Conservation (phyloP, 345 rosid species). For the Eucalyptus pumila region DNA sequence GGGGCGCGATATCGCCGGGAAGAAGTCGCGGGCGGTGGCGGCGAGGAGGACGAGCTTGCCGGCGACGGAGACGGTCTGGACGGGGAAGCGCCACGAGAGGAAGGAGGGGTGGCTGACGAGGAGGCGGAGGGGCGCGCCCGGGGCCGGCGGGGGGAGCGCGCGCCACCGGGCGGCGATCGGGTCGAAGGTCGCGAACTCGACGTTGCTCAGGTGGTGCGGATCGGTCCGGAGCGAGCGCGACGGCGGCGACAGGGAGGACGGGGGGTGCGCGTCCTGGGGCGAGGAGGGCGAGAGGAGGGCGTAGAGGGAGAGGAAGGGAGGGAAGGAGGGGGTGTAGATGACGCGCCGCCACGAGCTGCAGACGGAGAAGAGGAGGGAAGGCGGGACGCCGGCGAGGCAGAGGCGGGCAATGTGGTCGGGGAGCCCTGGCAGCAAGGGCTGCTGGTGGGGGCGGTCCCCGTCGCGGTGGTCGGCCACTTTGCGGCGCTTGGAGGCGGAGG, state of each 20-base stretch:
- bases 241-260: background rate
- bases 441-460: background rate
- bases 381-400: slow-evolving; percentile 26
- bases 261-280: background rate
- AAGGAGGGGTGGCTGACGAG: slow-evolving; percentile 34
- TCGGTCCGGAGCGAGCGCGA: background rate
- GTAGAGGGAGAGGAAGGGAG: slow-evolving; percentile 36
- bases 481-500: slow-evolving; percentile 7
- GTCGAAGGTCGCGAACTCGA: slow-evolving; percentile 24
- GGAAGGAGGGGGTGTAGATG: slow-evolving; percentile 31
- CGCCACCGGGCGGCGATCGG: slow-evolving; percentile 26
- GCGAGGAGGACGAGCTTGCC: slow-evolving; percentile 27
- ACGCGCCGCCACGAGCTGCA: slow-evolving; percentile 47
- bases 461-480: background rate
- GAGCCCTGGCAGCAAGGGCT: slow-evolving; percentile 30
- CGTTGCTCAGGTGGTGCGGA: background rate
- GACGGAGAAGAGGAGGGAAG: slow-evolving; percentile 26
- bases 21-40: slow-evolving; percentile 21
- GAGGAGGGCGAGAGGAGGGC: slow-evolving; percentile 1
- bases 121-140: slow-evolving; percentile 21
- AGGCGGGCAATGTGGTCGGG: slow-evolving; percentile 33
- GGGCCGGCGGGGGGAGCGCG: slow-evolving; percentile 24
- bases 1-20: slow-evolving; percentile 27
- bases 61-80: slow-evolving; percentile 27
- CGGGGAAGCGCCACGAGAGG: slow-evolving; percentile 25